These are phyloP conservation scores for Asclepias syriaca DNA, from an alignment of 257 asterid species.

Conservation along the genomic window DNA sequence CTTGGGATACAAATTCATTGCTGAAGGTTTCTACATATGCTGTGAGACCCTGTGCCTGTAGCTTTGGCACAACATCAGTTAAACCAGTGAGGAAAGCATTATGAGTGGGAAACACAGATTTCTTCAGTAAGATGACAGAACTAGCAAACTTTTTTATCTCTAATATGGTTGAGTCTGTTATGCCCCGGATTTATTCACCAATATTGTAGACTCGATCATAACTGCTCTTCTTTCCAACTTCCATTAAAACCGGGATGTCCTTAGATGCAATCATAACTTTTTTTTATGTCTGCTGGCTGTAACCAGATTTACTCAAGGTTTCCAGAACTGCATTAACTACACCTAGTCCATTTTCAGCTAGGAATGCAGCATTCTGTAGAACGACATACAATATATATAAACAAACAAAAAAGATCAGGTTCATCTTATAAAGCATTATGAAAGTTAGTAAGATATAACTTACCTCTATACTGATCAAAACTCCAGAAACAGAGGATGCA, in stretches of 20 bases:
- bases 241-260: slow-evolving; percentile 56
- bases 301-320: slow-evolving; percentile 48
- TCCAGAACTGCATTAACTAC: slow-evolving; percentile 57
- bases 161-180: slow-evolving; percentile 50
- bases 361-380: slow-evolving; percentile 70
- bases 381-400: too few relatives aligned
- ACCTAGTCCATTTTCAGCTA: slow-evolving; percentile 60
- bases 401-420: too few relatives aligned
- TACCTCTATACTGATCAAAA: slow-evolving; percentile 65
- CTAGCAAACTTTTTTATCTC: slow-evolving; percentile 57
- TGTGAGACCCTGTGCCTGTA: slow-evolving; percentile 40
- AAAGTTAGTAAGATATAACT: slow-evolving; percentile 21
- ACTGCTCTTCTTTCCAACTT: slow-evolving; percentile 34
- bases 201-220: slow-evolving; percentile 69
- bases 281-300: slow-evolving; percentile 41
- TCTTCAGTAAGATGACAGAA: slow-evolving; percentile 52
- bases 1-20: slow-evolving; percentile 76
- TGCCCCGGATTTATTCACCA: slow-evolving; percentile 45
- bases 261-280: slow-evolving; percentile 57
- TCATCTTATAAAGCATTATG: background rate
- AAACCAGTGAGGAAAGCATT: slow-evolving; percentile 23
- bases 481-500: slow-evolving; percentile 61
- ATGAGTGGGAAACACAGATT: slow-evolving; percentile 43
- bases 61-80: slow-evolving; percentile 51
- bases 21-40: slow-evolving; percentile 56